phyloP scores from a whole-genome alignment of 306 rosid genomes.

The Malus fusca region DNA sequence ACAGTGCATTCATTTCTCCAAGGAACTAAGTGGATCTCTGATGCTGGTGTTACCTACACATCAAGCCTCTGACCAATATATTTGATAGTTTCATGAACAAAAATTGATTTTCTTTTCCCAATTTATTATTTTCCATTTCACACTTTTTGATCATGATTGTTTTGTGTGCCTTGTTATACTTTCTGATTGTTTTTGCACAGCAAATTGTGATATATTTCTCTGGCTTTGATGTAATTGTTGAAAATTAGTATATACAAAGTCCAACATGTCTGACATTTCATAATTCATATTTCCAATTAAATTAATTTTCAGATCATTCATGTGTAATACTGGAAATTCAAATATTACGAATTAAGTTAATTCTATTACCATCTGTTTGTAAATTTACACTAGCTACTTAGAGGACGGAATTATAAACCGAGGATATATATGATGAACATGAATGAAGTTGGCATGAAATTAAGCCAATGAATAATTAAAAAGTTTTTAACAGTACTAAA shows the following conservation, averaged over 20 bases:
- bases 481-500: not conserved
- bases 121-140: not conserved
- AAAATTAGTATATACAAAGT: no score
- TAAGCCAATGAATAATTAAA: not conserved
- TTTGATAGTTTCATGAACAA: not conserved
- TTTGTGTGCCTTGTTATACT: not conserved
- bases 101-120: not conserved
- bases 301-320: no score
- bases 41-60: slow-evolving; percentile 29
- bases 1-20: slow-evolving; percentile 44
- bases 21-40: slow-evolving; percentile 51
- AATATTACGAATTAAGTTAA: no score
- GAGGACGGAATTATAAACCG: not conserved
- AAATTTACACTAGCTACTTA: not conserved
- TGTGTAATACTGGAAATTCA: no score
- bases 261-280: not conserved
- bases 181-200: not conserved
- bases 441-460: not conserved
- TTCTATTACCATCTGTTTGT: no score
- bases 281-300: not conserved
- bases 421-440: not conserved
- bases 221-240: no score
- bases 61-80: slow-evolving; percentile 21
- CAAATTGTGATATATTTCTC: not conserved
- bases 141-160: not conserved